Evolutionary conservation across 2,329 filamentous ascomycete species (phyloP), one percentile per base, ranked within the genome.

Genomic region (Microdochium nivale): DNA sequence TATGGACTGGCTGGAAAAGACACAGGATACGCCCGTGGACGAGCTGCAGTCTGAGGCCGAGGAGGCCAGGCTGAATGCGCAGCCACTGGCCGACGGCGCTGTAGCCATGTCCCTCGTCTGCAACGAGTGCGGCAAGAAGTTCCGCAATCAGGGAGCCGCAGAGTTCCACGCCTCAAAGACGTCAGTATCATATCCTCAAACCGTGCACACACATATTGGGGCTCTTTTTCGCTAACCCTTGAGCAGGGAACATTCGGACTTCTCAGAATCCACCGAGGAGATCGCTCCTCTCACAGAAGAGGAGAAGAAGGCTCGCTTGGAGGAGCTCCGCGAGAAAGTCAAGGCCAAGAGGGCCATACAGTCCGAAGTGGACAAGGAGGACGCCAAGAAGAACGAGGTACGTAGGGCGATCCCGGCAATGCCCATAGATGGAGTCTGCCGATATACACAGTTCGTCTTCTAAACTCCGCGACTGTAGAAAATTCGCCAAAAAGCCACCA

Each of bases 51-150:
- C 75, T 25, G 70, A 78, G 3, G 70, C 74, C 2, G 76, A 80
- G 9, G 76, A 75, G 2, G 76, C 73, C 56, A 74, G 75, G 21
- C 70, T 73, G 25, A 71, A 70, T 21, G 71, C 77, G 11, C 79
- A 83, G 4, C 78, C 81, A n/a, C 74, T 91, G 2, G 77, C 87
- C 60, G 80, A 81, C 1, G 88, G 86, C 53, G 82, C 86, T 61
- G 75, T 81, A 52, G 88, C 90, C 52, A 81, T 83, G 62, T 95
- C 90, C 48, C 81, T 97, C 51, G 79, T 95, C 49, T 99, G 94
- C 78, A 94, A 96, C 58, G 92, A 96, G 52, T 99, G 94, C 65
- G 87, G 87, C 64, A 96, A 96, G 78, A 87, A 84, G 65, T 95
- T 99, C 70, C 80, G 88, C 59, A 89, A 83, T 62, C 81, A 86